phyloP scores from a whole-genome alignment of 805 yeast genomes.

The Candida yuanshanica region DNA sequence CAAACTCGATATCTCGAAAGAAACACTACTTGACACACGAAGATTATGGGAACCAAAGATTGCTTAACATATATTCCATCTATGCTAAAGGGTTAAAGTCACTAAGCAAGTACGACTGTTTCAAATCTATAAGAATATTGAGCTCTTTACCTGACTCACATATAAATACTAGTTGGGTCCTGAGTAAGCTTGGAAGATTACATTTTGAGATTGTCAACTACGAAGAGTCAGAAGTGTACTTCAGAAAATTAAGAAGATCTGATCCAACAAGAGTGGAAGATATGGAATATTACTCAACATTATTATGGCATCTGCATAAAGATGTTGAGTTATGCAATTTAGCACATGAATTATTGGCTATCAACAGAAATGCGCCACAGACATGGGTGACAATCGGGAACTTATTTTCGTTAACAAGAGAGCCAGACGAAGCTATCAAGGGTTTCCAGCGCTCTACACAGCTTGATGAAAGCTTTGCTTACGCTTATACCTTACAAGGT shows the following conservation, averaged over 20 bases:
- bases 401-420: conserved; percentile 73
- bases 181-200: conserved; percentile 70
- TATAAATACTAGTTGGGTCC: conserved; percentile 76
- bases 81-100: conserved; percentile 60
- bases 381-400: conserved; percentile 94
- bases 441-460: conserved; percentile 78
- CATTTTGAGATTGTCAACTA: conserved; percentile 88
- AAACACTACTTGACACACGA: conserved; percentile 16
- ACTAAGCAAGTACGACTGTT: conserved; percentile 65
- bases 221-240: conserved; percentile 63
- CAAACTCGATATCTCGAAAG: conserved; percentile 7
- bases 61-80: conserved; percentile 42
- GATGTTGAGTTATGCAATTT: conserved; percentile 74
- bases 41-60: conserved; percentile 33
- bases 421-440: conserved; percentile 83
- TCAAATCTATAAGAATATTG: conserved; percentile 67
- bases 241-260: conserved; percentile 51
- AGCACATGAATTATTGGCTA: conserved; percentile 72
- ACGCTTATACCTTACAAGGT: conserved; percentile 90
- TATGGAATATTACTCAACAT: conserved; percentile 87
- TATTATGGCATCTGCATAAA: conserved; percentile 87
- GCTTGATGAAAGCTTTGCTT: conserved; percentile 64
- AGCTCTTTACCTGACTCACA: conserved; percentile 59
- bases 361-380: conserved; percentile 62
- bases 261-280: conserved; percentile 80